Base-by-base conservation (phyloP, 805 yeast genomes). In the Ogataea ganodermae region DNA sequence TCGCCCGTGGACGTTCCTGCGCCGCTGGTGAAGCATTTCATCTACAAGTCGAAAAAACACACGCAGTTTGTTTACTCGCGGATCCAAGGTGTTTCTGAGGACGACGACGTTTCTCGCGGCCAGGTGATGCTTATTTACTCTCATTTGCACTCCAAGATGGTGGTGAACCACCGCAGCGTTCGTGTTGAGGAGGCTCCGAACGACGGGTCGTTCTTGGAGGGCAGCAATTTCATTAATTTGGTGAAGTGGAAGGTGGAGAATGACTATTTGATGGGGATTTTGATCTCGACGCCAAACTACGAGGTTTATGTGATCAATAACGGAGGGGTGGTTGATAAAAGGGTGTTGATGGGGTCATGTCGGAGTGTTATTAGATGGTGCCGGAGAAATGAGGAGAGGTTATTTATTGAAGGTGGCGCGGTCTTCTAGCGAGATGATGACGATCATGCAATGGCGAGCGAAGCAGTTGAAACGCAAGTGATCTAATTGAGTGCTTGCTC, bases 341-440 rank as follows among this genome's bases (percentile, higher is more conserved):
- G 78, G 32, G 72, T 76, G 0, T 66, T 90, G 49, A 76, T 85
- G 13, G 70, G 70, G 17, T 81, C 88, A 50, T 83, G 90, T 32
- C 74, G 81, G 43, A 72, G 74, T 17, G 79, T 89, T 12, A 81
- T 86, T 7, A 73, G 74, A 41, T 91, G 97, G 96, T 84, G 95
- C 56, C 74, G 78, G 50, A 80, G 75, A 52, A 78, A 87, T 55
- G 86, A 86, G 52, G 81, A 80, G 44, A 69, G 94, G 32, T 62
- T 89, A 28, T 89, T 89, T 62, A 80, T 86, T 9, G 79, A 81
- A 18, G 83, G 82, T n/a, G 94, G 94, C 1, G 88, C 86, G 0
- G 73, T 77, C 0, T 86, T 81, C 59, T 83, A 54, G 58, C 23
- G 9, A 16, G 12, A 30, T 28, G 16, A 22, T 22, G 27, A 16